Base-by-base conservation (phyloP, 2,329 filamentous ascomycete genomes). In the Neobulgaria alba region DNA sequence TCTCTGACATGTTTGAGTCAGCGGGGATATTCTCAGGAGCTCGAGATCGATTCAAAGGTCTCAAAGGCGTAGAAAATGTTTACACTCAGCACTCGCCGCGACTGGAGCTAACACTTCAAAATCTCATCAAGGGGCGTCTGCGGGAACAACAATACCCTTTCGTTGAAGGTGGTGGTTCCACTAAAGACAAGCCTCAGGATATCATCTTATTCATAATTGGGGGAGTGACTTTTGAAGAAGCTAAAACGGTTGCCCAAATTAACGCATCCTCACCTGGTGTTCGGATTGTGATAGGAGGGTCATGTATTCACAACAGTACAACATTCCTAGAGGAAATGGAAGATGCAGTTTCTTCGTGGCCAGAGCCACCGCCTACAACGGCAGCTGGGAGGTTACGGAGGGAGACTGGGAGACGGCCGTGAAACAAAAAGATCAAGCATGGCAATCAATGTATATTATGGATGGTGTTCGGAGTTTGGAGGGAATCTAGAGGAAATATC, bases 1-100 rank as follows among this genome's bases (percentile, higher is more conserved):
- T 95, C 42, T 81, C 87, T 0, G 90, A 96, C 51, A 77, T 96
- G 5, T 96, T 98, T 55, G 89, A 96, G 57, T 83, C 86, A 0
- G 77, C 82, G 0, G 90, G 87, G 3, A 90, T 98, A 49, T 95
- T 98, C 63, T 85, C 86, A 0, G 85, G 85, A 10, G 88, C 89
- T 9, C 75, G 87, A 29, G 86, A 82, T 56, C 79, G 89, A 4
- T 88, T 98, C 62, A 95, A 94, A 57, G 92, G 92, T 0, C 71
- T 98, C 10, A 95, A 96, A 58, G 92, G 92, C 2, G 92, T 98
- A 1, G 93, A 98, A 61, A 98, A 98, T 55, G 92, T 98, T 19
- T 98, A 98, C 61, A 98, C 92, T 0, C 93, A 98, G 61, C 92
- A 98, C 62, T 93, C 87, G 4, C 88, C 93, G 0, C 73, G 87